Base-by-base conservation (phyloP, 164 flowering plant genomes). In the Liriodendron chinense region DNA sequence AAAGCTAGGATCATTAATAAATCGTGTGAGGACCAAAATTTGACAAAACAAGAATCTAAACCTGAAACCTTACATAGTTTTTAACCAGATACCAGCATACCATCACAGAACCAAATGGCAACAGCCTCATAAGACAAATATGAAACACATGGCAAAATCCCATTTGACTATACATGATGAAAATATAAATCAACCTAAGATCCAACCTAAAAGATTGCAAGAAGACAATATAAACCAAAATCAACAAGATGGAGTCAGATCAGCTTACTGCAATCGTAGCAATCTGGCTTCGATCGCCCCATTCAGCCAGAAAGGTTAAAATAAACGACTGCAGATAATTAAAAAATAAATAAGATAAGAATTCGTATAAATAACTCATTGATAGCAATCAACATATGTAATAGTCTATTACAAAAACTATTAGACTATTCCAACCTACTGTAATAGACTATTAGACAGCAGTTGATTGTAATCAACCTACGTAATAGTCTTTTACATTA, bases 251-350 rank as follows among this genome's bases (percentile, higher is more conserved):
- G 53, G 59, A 61, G 70, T 56, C 49, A 49, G 71, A 71, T 47
- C 24, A 79, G 23, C 98, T 94, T 87, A 96, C 99, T 67, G 99
- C 99, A 81, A 96, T 96, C 76, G 99, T 96, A 71, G 99, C 99
- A 65, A 96, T 96, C 87, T 96, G 99, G 83, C 99, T 96, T 71
- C 99, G 98, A 76, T 96, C 99, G 9, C 99, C 99, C 99, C 99
- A 96, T 83, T 96, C 99, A 0, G 99, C 99, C 22, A 96, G 80
- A 78, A 96, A 96, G 22, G 99, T 96, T 74, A 96, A 80, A 70
- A 96, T 83, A 76, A 96, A 96, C 2, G 99, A 87, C 98, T 95
- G 98, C 92, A 89, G 3, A 28, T 12, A 28, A 69, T 56, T 6
- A 0, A 43, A 47, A n/a, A 22, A 53, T 12, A 50, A 28, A 16